phyloP scores from a whole-genome alignment of 345 rosid species.

The Syzygium aqueum region DNA sequence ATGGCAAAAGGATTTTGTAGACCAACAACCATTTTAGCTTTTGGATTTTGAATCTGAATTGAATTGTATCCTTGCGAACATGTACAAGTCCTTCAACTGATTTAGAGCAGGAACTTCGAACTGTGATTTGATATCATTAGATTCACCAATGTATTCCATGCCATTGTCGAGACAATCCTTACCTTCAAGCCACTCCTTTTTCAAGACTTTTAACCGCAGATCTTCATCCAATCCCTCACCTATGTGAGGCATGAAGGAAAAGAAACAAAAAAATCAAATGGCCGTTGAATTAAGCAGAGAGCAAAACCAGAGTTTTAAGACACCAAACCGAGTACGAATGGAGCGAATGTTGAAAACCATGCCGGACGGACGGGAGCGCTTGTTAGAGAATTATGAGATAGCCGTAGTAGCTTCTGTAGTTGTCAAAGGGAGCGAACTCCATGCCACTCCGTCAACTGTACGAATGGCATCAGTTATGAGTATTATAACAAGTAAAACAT shows the following conservation, averaged over 20 bases:
- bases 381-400: slow-evolving; percentile 42
- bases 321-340: neutral
- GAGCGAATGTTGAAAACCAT: neutral
- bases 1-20: too few species aligned
- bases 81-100: too few species aligned
- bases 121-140: too few species aligned
- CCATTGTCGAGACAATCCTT: slow-evolving; percentile 86
- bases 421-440: slow-evolving; percentile 58
- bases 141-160: neutral
- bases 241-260: slow-evolving; percentile 22
- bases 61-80: too few species aligned
- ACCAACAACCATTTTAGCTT: too few species aligned
- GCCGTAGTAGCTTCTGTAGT: slow-evolving; percentile 84
- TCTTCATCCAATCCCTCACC: slow-evolving; percentile 62
- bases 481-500: too few species aligned
- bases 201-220: slow-evolving; percentile 68
- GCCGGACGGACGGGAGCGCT: neutral
- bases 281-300: too few species aligned
- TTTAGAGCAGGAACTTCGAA: too few species aligned
- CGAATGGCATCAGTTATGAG: too few species aligned
- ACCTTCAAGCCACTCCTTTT: slow-evolving; percentile 75
- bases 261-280: neutral
- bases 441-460: neutral
- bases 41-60: too few species aligned
- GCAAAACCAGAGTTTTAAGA: too few species aligned